Evolutionary conservation across 169 alveolate species (phyloP), one percentile per base, ranked within the genome.

Genomic region (Plasmodium fragile): DNA sequence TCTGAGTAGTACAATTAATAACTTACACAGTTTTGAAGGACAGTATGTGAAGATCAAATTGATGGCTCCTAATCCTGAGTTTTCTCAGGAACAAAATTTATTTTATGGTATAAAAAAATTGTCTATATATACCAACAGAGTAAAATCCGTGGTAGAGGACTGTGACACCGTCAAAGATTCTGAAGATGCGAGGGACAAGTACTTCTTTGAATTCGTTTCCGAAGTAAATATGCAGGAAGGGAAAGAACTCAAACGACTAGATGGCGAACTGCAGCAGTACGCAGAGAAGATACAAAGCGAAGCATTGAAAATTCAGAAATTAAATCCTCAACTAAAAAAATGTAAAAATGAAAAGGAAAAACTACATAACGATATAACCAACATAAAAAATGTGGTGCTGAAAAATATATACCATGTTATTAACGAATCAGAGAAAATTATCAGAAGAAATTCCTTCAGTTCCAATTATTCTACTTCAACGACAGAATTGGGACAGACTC

Each of bases 131-230:
- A 96, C 98, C 85, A 97, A 97, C 82, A 95, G 97, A 53, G 97
- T 97, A 32, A 97, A 96, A 82, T 95, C 98, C n/a, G 96, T 97
- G 5, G 98, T 97, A 55, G 98, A 97, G 83, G 95, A 96, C 30
- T 97, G 99, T 79, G 96, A 95, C n/a, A 93, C 82, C 28, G 98
- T 98, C 4, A 97, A 97, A 65, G 69, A 72, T 43, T 83, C 98
- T 28, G 95, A 94, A 36, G 99, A 97, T 77, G 98, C 99, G 4
- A 92, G 99, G 70, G 99, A 97, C 82, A 97, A 97, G 92, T 97
- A 95, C 81, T 97, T 97, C 78, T 93, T 97, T 65, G 97, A 97
- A 75, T 96, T 97, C 65, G 98, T 97, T 5, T 93, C 97, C 22
- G 97, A 97, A 70, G 97, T 95, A n/a, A 97, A 96, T 80, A 45